Conservation (phyloP, 2,329 filamentous ascomycete species). For the Penicillium sp. region DNA sequence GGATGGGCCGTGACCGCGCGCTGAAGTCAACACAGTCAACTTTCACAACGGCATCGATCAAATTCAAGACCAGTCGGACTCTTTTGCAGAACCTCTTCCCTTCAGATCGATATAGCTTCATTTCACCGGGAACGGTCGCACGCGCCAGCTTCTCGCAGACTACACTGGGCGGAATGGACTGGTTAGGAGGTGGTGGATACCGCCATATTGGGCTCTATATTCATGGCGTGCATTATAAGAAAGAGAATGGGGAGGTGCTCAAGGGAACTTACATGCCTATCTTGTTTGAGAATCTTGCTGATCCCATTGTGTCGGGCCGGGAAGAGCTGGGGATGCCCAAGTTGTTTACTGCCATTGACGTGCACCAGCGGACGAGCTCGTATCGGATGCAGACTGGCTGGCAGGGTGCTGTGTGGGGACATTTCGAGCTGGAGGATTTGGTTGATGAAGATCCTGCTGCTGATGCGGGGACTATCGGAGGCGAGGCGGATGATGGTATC, state of each 20-base stretch:
- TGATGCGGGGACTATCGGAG: slow-evolving; percentile 20
- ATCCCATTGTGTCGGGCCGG: slow-evolving; percentile 61
- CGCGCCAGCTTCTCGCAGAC: slow-evolving; percentile 47
- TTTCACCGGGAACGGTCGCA: slow-evolving; percentile 46
- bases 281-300: slow-evolving; percentile 59
- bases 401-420: slow-evolving; percentile 45
- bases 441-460: slow-evolving; percentile 25
- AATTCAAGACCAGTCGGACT: slow-evolving; percentile 54
- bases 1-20: slow-evolving; percentile 20
- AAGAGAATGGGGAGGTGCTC: slow-evolving; percentile 49
- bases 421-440: slow-evolving; percentile 41
- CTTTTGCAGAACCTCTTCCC: slow-evolving; percentile 54
- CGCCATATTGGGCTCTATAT: slow-evolving; percentile 61
- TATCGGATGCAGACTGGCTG: slow-evolving; percentile 46
- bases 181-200: slow-evolving; percentile 64
- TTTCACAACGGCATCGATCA: slow-evolving; percentile 51
- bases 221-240: slow-evolving; percentile 61
- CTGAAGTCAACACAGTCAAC: slow-evolving; percentile 33
- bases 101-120: slow-evolving; percentile 45
- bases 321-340: slow-evolving; percentile 66
- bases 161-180: slow-evolving; percentile 55
- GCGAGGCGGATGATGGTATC: slow-evolving; percentile 48
- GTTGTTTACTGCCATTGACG: slow-evolving; percentile 54
- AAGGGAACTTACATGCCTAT: slow-evolving; percentile 58
- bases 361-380: slow-evolving; percentile 38